A percentile compares a stretch with the other conserved stretches of the same genome.
These are phyloP conservation scores for Hypsizygus marmoreus DNA, from an alignment of 768 basidiomycete genomes.

Conservation along the genomic window DNA sequence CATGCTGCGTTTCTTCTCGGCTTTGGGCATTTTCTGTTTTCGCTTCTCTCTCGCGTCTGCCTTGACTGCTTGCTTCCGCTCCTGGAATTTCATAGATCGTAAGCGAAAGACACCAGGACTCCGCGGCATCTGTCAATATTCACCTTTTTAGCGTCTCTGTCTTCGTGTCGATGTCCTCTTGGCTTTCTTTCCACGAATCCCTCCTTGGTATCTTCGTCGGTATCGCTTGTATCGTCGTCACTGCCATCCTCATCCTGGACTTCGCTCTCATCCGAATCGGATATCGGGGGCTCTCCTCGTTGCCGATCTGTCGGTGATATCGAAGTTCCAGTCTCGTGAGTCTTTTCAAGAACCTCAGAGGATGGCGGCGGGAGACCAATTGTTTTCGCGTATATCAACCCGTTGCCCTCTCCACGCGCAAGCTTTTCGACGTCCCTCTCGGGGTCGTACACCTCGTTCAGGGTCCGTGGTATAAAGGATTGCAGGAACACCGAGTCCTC, in stretches of 20 bases:
- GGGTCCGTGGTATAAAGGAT: slow-evolving; percentile 89
- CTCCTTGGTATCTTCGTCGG: slow-evolving; percentile 37
- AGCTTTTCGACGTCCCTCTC: slow-evolving; percentile 87
- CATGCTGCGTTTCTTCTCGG: slow-evolving; percentile 87
- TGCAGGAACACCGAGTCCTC: slow-evolving; percentile 90
- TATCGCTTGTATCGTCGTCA: slow-evolving; percentile 34
- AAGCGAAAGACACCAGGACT: background rate
- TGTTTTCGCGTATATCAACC: slow-evolving; percentile 84
- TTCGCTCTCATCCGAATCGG: slow-evolving; percentile 21
- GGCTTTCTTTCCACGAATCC: slow-evolving; percentile 57
- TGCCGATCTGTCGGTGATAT: slow-evolving; percentile 1
- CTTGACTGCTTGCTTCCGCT: slow-evolving; percentile 89
- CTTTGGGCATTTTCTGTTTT: slow-evolving; percentile 93
- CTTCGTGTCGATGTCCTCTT: slow-evolving; percentile 91
- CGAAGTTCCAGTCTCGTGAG: slow-evolving; percentile 13
- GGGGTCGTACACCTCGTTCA: slow-evolving; percentile 93
- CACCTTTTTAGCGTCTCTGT: slow-evolving; percentile 91
- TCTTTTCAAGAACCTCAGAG: slow-evolving; percentile 14
- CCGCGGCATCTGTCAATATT: slow-evolving; percentile 17
- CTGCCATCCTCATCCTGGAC: slow-evolving; percentile 24
- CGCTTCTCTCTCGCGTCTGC: slow-evolving; percentile 85
- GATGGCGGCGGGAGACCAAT: slow-evolving; percentile 70
- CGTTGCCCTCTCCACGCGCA: slow-evolving; percentile 65
- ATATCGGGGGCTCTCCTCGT: background rate
- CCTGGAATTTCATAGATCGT: slow-evolving; percentile 46